Conservation (phyloP, 345 rosid species). For the Melaleuca alternifolia region DNA sequence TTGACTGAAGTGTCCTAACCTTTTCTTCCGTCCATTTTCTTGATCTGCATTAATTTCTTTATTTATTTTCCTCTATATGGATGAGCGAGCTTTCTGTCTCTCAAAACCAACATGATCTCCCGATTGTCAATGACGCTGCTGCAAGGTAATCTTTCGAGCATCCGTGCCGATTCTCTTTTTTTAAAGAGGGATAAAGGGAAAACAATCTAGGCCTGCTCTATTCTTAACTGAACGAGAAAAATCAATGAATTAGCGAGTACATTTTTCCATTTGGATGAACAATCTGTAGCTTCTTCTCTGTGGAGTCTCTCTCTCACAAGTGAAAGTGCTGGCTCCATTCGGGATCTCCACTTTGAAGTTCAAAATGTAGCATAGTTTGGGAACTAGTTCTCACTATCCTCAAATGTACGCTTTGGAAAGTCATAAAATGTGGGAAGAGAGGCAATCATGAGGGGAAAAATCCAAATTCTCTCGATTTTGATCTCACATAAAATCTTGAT, state of each 20-base stretch:
- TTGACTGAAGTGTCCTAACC: neutral
- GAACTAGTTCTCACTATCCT: neutral
- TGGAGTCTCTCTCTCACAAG: neutral
- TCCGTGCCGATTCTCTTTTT: neutral
- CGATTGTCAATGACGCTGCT: neutral
- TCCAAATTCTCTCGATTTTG: neutral
- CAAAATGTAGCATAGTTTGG: neutral
- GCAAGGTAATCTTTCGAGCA: neutral
- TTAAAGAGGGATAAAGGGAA: neutral
- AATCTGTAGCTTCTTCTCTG: neutral
- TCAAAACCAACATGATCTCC: neutral
- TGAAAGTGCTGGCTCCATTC: neutral
- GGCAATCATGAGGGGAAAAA: neutral
- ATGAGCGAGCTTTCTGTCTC: neutral
- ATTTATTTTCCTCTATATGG: neutral
- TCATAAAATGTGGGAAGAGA: neutral
- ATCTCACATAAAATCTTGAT: neutral
- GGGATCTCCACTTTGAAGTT: neutral
- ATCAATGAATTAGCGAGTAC: neutral
- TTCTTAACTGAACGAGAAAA: neutral
- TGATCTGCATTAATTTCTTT: neutral
- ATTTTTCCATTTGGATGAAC: neutral
- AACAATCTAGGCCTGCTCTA: neutral
- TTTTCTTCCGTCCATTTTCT: neutral
- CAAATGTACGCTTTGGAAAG: neutral